Conservation (phyloP, 106 monocot genomes). For the Gastrodia elata region DNA sequence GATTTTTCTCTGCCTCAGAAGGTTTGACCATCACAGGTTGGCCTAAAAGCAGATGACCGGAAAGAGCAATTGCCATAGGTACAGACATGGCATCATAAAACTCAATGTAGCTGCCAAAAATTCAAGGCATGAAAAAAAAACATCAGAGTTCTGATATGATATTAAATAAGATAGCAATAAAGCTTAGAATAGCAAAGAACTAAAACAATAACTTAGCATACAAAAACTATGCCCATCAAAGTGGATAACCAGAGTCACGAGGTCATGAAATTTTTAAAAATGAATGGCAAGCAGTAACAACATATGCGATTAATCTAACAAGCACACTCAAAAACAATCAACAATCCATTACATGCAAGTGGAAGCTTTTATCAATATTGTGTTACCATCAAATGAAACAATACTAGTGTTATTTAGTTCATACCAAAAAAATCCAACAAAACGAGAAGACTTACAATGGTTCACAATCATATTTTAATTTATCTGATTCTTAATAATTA, state of each 20-base stretch:
- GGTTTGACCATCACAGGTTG: conserved; percentile 92
- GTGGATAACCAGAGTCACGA: background rate
- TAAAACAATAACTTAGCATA: background rate
- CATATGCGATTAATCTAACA: background rate
- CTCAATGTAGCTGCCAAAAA: conserved; percentile 60
- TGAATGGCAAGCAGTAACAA: background rate
- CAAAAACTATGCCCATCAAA: background rate
- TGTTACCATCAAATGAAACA: no score
- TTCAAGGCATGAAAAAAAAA: background rate
- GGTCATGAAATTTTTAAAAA: background rate
- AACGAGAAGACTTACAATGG: no score
- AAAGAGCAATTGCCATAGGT: conserved; percentile 49
- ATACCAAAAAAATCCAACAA: no score
- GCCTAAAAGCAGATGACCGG: conserved; percentile 71
- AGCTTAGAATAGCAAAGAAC: background rate
- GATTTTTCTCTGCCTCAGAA: conserved; percentile 92
- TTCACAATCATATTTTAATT: no score
- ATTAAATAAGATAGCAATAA: background rate
- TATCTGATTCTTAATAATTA: no score
- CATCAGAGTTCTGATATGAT: background rate
- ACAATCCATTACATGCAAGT: background rate
- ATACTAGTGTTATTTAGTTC: no score
- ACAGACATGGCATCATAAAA: conserved; percentile 85
- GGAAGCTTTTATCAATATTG: background rate
- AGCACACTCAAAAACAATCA: background rate